Evolutionary conservation across 2,329 filamentous ascomycete genomes (phyloP), one percentile per base, ranked within the genome.

Genomic region (Bipolaris zeicola): DNA sequence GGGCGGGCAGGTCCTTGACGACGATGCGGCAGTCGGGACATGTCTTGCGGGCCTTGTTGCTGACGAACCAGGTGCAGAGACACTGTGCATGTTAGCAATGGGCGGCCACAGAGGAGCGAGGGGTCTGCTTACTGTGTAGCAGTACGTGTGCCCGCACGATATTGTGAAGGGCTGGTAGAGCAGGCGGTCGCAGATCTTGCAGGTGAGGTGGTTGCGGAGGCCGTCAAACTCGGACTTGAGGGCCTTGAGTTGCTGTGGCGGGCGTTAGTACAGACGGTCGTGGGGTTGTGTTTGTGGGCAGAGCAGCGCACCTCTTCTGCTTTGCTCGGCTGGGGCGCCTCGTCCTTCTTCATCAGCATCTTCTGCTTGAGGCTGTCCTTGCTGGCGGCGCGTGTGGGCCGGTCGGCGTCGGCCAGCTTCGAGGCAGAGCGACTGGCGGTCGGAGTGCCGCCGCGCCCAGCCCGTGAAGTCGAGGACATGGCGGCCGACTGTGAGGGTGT

Each of bases 151-250:
- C 3, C 88, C 88, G 66, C 88, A 90, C 6, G 80, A 80, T 50
- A 89, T 81, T 16, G 85, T 87, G 74, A 86, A 90, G 1, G 88
- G 88, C 72, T 90, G 87, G 74, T 89, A 89, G 47, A 90, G 81
- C 46, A 87, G 82, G 52, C 85, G 82, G 63, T 88, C 84, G 74
- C 88, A 90, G 60, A 90, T 87, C 61, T 87, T 86, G 77, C 88
- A 90, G 55, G 85, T 87, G 65, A 88, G 78, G 31, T 88, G 79
- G 28, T 76, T 77, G 62, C 86, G 82, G 59, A 90, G 83, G 63
- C 83, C 81, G 64, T 87, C 82, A 43, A 90, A 81, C 71, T 89
- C 85, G 43, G 78, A 61, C 58, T 66, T 70, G 50, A 77, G 66
- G n/a, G 66, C 59, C 57, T 74, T 74, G 39, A 78, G 71, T 53